phyloP scores from a whole-genome alignment of 2,329 filamentous ascomycete genomes.

The Hirsutella thompsonii region DNA sequence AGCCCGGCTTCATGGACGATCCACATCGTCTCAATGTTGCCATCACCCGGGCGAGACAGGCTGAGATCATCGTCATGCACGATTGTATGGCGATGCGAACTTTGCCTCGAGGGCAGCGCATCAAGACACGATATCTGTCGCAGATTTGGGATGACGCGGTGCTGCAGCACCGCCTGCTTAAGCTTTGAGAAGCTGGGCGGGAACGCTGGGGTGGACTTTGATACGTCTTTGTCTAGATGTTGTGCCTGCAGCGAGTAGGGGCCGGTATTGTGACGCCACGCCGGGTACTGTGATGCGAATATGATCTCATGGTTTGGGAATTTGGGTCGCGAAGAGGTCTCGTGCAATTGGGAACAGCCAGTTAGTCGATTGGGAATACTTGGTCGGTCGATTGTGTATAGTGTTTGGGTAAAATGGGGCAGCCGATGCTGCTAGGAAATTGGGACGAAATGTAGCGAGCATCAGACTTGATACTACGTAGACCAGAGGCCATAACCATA shows the following conservation, averaged over 20 bases:
- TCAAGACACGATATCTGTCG: slow-evolving; percentile 12
- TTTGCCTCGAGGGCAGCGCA: slow-evolving; percentile 1
- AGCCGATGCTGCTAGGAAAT: no score
- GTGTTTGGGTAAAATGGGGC: no score
- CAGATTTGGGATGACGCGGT: slow-evolving; percentile 19
- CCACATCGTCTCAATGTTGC: slow-evolving; percentile 31
- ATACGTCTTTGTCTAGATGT: background rate
- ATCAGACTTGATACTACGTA: no score
- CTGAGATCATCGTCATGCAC: slow-evolving; percentile 32
- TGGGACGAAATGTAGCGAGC: no score
- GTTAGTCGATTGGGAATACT: no score
- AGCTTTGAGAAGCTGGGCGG: background rate
- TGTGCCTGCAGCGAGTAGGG: background rate
- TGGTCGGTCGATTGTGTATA: no score
- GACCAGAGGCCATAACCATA: no score
- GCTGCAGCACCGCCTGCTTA: background rate
- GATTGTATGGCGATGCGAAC: slow-evolving; percentile 16
- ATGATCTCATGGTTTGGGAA: no score
- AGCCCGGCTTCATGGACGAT: slow-evolving; percentile 28
- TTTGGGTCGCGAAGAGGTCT: no score
- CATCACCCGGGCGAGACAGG: slow-evolving; percentile 29
- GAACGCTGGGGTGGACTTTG: background rate
- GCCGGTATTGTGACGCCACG: no score
- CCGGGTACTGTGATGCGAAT: no score
- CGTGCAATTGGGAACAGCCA: no score